Conservation (phyloP, 2,329 filamentous ascomycete species). For the Penicillium sp. region DNA sequence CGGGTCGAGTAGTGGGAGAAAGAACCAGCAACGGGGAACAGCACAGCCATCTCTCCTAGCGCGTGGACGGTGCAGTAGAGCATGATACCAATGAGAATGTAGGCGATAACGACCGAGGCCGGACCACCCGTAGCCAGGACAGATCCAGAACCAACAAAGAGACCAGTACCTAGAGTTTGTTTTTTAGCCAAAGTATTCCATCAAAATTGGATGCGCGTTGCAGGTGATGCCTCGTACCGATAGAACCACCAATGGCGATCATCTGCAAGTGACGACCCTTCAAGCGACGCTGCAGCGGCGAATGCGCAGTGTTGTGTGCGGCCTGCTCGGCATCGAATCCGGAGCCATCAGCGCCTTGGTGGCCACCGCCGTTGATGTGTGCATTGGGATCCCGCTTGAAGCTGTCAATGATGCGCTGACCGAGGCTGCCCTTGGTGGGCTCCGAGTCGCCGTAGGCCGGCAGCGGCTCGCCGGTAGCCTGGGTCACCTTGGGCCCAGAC, state of each 20-base stretch:
- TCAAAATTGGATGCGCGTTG: not conserved
- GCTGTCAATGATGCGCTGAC: slow-evolving; percentile 41
- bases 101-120: slow-evolving; percentile 76
- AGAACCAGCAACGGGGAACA: slow-evolving; percentile 87
- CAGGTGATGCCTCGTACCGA: slow-evolving; percentile 56
- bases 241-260: slow-evolving; percentile 95
- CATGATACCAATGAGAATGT: slow-evolving; percentile 78
- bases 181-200: not conserved
- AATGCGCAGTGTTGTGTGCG: slow-evolving; percentile 65
- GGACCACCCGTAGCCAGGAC: slow-evolving; percentile 74
- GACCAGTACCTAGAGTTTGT: slow-evolving; percentile 66
- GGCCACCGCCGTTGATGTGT: slow-evolving; percentile 30
- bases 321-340: slow-evolving; percentile 65
- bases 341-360: slow-evolving; percentile 54
- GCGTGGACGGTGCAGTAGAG: slow-evolving; percentile 90
- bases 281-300: slow-evolving; percentile 72
- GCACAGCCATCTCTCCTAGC: slow-evolving; percentile 84
- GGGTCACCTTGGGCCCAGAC: slow-evolving; percentile 27
- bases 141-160: slow-evolving; percentile 81
- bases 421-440: slow-evolving; percentile 22
- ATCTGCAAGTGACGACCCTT: slow-evolving; percentile 90
- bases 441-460: slow-evolving; percentile 36
- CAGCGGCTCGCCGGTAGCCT: slow-evolving; percentile 25
- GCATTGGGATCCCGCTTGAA: slow-evolving; percentile 50
- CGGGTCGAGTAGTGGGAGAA: slow-evolving; percentile 91